These are phyloP conservation scores for Barnettozyma californica DNA, from an alignment of 805 yeast species.

Conservation along the genomic window DNA sequence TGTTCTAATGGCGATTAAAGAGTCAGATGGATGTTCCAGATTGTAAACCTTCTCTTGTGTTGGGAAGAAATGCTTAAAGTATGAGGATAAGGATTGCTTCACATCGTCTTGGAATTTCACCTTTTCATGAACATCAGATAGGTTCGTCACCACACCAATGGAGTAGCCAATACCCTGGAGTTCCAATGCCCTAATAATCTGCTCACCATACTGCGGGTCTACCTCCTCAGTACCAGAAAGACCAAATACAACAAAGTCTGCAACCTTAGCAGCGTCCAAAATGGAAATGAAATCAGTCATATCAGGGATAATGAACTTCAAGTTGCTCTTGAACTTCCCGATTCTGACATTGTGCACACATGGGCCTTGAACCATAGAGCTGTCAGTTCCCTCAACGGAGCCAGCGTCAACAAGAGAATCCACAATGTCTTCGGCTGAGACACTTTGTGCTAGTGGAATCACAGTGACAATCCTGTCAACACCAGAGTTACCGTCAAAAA, in stretches of 20 bases:
- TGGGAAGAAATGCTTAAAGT: slow-evolving; percentile 74
- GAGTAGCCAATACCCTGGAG: slow-evolving; percentile 88
- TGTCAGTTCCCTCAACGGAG: slow-evolving; percentile 29
- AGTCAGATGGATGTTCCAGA: slow-evolving; percentile 62
- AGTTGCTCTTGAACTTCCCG: slow-evolving; percentile 64
- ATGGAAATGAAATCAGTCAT: slow-evolving; percentile 59
- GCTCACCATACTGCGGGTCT: slow-evolving; percentile 76
- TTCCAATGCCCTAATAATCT: slow-evolving; percentile 79
- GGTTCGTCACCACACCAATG: slow-evolving; percentile 72
- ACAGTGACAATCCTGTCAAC: slow-evolving; percentile 82
- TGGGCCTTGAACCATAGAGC: slow-evolving; percentile 34
- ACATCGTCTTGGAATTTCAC: slow-evolving; percentile 72
- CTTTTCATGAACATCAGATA: slow-evolving; percentile 62
- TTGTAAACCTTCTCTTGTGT: slow-evolving; percentile 72
- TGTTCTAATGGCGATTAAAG: slow-evolving; percentile 64
- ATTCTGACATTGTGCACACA: slow-evolving; percentile 49
- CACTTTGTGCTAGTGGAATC: slow-evolving; percentile 71
- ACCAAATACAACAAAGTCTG: slow-evolving; percentile 89
- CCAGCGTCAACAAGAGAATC: slow-evolving; percentile 39
- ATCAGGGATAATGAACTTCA: slow-evolving; percentile 72
- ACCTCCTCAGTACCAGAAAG: slow-evolving; percentile 84
- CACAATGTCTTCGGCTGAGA: slow-evolving; percentile 52
- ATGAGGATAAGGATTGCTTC: slow-evolving; percentile 57
- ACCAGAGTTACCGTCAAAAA: slow-evolving; percentile 77
- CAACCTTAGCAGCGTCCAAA: slow-evolving; percentile 79